Base-by-base conservation (phyloP, 1,284 basidiomycete species). In the Coniferiporia sulphurascens region DNA sequence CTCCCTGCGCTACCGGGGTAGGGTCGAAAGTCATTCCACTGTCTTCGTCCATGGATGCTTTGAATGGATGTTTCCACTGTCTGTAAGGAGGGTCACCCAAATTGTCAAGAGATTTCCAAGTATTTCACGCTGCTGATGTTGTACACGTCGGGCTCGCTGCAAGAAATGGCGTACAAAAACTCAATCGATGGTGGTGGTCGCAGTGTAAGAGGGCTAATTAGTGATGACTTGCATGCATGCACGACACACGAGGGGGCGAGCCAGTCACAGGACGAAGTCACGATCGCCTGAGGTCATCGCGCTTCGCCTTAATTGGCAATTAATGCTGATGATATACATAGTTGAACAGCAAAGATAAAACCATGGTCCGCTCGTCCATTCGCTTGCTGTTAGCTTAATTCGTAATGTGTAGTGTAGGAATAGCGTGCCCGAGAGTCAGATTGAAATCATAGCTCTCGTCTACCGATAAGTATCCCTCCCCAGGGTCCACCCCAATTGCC, bases 41-140 rank as follows among this genome's bases (percentile, higher is more conserved):
- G 73, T 89, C 85, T 78, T 85, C 79, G 73, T 90, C 87, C 89
- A 91, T 91, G 72, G 38, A 63, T 74, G 65, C 50, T 21, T 19
- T 48, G 13, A 51, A 38, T 8, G 17, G 43, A 12, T 27, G 48
- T 49, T 36, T 27, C 48, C 21, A 49, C 38, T 12, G 38, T 41
- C 27, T 27, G 27, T 27, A 27, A 27, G 27, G 27, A 27, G 27
- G 27, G 27, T 27, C 27, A 27, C 27, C 27, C 27, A 27, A 27
- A 27, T 27, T 5, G 27, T 27, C 27, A 27, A 27, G 27, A 5
- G 27, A 27, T 27, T 27, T 27, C 27, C 27, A 27, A 5, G 27
- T 27, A 27, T 3, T 27, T 27, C 41, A n/a, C 41, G 41, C n/a
- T 7, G 41, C n/a, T n/a, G 41, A 43, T 12, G 3, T 43, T 43